Conservation (phyloP, 192 early-diverging fungal genomes). For the Dimargaris verticillata region DNA sequence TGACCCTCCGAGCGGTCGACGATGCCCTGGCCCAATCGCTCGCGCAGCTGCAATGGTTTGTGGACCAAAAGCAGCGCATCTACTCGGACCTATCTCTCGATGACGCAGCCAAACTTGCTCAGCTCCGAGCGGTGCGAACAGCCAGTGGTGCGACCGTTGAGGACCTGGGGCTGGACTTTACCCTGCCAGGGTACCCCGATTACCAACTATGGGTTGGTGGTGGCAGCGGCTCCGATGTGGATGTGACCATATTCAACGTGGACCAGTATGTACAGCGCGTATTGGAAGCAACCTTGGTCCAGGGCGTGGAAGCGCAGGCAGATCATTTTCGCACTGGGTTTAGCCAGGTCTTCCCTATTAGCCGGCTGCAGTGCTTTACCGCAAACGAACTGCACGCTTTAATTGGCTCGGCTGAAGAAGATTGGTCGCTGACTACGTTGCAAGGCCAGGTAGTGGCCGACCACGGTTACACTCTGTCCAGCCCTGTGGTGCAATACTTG, state of each 20-base stretch:
- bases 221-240: slow-evolving; percentile 36
- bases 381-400: slow-evolving; percentile 52
- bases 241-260: slow-evolving; percentile 71
- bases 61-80: slow-evolving; percentile 36
- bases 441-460: slow-evolving; percentile 58
- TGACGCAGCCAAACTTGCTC: slow-evolving; percentile 22
- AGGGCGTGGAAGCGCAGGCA: slow-evolving; percentile 49
- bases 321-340: slow-evolving; percentile 72
- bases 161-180: slow-evolving; percentile 72
- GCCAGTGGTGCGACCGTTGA: slow-evolving; percentile 30
- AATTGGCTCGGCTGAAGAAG: slow-evolving; percentile 51
- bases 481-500: slow-evolving; percentile 45
- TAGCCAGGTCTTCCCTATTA: slow-evolving; percentile 56
- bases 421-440: slow-evolving; percentile 59
- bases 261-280: slow-evolving; percentile 54
- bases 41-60: slow-evolving; percentile 42
- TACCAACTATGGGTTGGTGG: slow-evolving; percentile 31
- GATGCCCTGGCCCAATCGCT: slow-evolving; percentile 47
- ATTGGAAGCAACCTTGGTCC: slow-evolving; percentile 40
- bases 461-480: slow-evolving; percentile 65
- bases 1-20: slow-evolving; percentile 40
- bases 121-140: slow-evolving; percentile 31
- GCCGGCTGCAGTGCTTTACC: slow-evolving; percentile 49
- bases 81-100: slow-evolving; percentile 32
- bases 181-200: slow-evolving; percentile 60